Evolutionary conservation across 2,329 filamentous ascomycete genomes (phyloP).

Genomic region (Alternaria panax): DNA sequence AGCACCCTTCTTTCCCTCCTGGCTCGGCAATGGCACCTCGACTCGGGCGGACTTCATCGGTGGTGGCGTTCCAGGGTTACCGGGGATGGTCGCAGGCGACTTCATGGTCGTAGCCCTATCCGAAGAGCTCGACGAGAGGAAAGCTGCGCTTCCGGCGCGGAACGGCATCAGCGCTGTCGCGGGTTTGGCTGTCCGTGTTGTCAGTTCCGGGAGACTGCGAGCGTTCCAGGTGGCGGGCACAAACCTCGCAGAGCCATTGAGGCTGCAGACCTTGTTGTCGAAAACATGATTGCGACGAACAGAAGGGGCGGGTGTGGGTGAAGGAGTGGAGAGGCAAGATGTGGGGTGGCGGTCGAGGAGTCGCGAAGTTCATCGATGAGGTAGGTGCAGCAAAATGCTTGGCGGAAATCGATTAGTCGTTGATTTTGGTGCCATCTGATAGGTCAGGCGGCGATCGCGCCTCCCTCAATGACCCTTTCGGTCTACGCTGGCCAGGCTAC

Average conservation of each 20-base stretch:
- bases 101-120: constrained; percentile 68
- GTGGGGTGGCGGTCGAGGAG: constrained; percentile 44
- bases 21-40: constrained; percentile 78
- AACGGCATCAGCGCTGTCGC: constrained; percentile 68
- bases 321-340: constrained; percentile 48
- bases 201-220: constrained; percentile 35
- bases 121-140: constrained; percentile 70
- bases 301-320: constrained; percentile 43
- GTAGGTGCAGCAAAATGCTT: constrained; percentile 39
- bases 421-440: constrained; percentile 41
- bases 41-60: constrained; percentile 65
- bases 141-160: constrained; percentile 66
- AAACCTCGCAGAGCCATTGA: constrained; percentile 64
- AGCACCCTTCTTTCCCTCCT: constrained; percentile 79
- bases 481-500: constrained; percentile 31
- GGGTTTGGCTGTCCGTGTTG: constrained; percentile 66
- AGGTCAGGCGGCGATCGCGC: constrained; percentile 29
- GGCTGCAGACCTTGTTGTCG: constrained; percentile 59
- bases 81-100: constrained; percentile 61
- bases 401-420: constrained; percentile 41
- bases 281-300: constrained; percentile 56
- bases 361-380: constrained; percentile 38
- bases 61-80: constrained; percentile 60
- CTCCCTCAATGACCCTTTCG: constrained; percentile 34
- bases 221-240: constrained; percentile 33